phyloP scores from a whole-genome alignment of 2,329 filamentous ascomycete genomes.

The Ophiostoma himal-ulmi region DNA sequence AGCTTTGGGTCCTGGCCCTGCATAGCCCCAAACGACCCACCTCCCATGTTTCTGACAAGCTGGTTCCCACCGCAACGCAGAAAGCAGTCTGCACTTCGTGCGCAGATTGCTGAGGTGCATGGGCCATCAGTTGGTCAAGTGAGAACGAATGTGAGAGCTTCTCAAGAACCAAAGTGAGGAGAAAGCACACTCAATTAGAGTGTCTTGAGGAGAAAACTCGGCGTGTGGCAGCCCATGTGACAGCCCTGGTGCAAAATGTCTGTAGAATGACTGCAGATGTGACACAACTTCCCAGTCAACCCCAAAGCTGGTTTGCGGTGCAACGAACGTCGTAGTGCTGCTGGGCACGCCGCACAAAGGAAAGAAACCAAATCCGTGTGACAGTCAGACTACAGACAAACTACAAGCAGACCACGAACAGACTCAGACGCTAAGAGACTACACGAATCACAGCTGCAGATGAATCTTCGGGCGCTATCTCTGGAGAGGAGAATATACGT shows the following conservation, averaged over 20 bases:
- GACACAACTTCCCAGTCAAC: not conserved
- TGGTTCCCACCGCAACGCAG: not conserved
- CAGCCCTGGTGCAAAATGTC: not conserved
- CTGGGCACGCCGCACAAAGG: not conserved
- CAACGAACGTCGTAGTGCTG: not conserved
- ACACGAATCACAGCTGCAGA: constrained; percentile 4
- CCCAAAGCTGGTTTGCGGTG: not conserved
- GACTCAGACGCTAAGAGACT: not conserved
- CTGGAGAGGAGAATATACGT: not conserved
- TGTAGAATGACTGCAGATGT: not conserved
- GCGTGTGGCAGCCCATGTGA: constrained; percentile 5
- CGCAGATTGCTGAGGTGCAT: not conserved
- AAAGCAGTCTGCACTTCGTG: not conserved
- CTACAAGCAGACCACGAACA: too few species aligned
- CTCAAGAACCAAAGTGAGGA: not conserved
- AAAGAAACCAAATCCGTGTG: not conserved
- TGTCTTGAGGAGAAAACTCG: constrained; percentile 3
- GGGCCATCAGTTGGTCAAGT: not conserved
- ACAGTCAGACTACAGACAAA: not conserved
- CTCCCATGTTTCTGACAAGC: not conserved
- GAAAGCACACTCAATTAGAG: constrained; percentile 1
- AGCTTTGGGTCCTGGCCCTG: not conserved
- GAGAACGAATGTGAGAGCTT: not conserved
- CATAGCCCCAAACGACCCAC: not conserved
- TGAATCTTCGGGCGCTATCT: not conserved